These are phyloP conservation scores for Astrephomene gubernaculifera DNA, from an alignment of 139 green algal species.

Conservation along the genomic window DNA sequence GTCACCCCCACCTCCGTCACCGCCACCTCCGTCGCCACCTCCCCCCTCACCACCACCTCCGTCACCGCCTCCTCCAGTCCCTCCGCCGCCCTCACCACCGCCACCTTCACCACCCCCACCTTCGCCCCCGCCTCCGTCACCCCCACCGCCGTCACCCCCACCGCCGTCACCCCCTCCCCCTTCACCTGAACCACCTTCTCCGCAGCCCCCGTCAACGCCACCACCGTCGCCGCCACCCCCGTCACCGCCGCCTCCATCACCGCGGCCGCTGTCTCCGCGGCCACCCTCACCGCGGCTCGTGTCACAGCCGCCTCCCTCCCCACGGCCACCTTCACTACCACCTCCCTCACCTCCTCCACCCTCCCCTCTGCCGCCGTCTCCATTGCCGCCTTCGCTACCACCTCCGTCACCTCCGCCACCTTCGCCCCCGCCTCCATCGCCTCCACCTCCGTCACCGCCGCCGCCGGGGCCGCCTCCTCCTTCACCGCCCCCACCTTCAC, in stretches of 20 bases:
- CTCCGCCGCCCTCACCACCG: background rate
- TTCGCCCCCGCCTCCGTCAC: background rate
- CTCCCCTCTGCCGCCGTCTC: background rate
- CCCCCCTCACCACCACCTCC: background rate
- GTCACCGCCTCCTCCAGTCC: background rate
- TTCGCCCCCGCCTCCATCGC: background rate
- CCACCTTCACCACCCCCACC: background rate
- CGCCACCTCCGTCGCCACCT: background rate
- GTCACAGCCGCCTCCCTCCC: background rate
- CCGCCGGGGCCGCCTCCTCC: background rate
- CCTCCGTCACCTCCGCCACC: background rate
- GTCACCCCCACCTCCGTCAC: background rate
- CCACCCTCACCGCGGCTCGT: background rate
- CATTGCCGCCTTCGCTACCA: background rate
- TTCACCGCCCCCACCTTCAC: background rate
- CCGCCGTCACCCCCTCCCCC: background rate
- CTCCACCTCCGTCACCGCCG: background rate
- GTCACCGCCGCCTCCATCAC: background rate
- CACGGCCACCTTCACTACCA: background rate
- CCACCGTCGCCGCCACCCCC: background rate
- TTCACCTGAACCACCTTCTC: background rate
- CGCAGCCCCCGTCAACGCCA: background rate
- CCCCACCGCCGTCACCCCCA: background rate
- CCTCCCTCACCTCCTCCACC: no score
- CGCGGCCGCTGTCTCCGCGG: no score